A percentile compares a stretch with the other conserved stretches of the same genome.
Conservation (phyloP, 345 rosid genomes). For the Gynandropsis gynandra region DNA sequence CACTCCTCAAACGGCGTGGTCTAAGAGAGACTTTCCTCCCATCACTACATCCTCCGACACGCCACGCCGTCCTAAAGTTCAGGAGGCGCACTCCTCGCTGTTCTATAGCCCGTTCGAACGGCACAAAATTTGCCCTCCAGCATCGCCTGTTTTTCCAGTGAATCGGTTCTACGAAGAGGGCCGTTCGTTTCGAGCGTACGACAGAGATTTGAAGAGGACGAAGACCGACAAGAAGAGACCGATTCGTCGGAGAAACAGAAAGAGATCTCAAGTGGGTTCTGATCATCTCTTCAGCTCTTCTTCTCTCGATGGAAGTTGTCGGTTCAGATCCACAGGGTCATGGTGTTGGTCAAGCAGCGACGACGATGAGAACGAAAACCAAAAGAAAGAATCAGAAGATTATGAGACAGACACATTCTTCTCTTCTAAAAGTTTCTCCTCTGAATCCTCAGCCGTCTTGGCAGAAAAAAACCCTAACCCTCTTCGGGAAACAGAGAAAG, state of each 20-base stretch:
- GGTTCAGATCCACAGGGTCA: constrained; percentile 22
- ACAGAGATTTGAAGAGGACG: constrained; percentile 7
- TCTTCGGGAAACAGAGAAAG: neutral
- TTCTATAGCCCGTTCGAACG: too few species aligned
- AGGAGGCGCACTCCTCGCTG: too few species aligned
- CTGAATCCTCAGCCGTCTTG: constrained; percentile 44
- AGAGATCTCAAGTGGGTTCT: constrained; percentile 9
- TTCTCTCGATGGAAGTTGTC: constrained; percentile 36
- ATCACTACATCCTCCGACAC: too few species aligned
- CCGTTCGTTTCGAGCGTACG: constrained; percentile 18
- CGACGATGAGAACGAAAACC: constrained; percentile 29
- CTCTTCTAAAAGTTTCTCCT: constrained; percentile 65
- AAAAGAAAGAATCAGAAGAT: constrained; percentile 27
- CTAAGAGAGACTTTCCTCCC: constrained; percentile 16
- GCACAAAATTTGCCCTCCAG: neutral
- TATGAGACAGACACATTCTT: constrained; percentile 52
- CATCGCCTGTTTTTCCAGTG: constrained; percentile 33
- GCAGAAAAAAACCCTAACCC: constrained; percentile 16
- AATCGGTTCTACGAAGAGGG: constrained; percentile 35
- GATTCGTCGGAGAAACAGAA: constrained; percentile 21
- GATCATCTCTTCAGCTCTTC: constrained; percentile 37
- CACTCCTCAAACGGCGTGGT: constrained; percentile 14
- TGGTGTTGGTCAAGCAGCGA: constrained; percentile 66
- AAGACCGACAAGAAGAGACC: constrained; percentile 30
- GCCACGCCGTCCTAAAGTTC: too few species aligned